Conservation (phyloP, 2,329 filamentous ascomycete species). For the Conoideocrella luteorostrata region DNA sequence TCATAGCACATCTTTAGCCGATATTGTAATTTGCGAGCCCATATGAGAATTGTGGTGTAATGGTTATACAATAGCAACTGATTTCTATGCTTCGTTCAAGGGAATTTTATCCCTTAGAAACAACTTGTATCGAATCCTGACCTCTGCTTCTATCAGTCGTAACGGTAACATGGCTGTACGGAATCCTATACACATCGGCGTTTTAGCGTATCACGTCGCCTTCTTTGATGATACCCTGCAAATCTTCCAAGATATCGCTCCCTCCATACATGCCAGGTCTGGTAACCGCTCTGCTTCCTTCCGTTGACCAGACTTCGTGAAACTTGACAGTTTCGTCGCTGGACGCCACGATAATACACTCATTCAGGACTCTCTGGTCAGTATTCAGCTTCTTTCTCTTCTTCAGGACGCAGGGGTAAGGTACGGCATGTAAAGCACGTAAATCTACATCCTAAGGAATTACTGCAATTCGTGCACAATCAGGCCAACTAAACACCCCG, state of each 20-base stretch:
- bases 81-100: no score
- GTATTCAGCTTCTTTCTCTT: conserved; percentile 20
- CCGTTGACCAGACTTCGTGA: conserved; percentile 83
- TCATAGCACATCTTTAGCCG: no score
- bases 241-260: conserved; percentile 76
- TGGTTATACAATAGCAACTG: no score
- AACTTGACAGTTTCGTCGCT: conserved; percentile 93
- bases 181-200: no score
- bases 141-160: no score
- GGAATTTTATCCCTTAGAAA: no score
- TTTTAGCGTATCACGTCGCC: conserved; percentile 62
- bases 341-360: conserved; percentile 80
- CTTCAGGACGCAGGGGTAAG: conserved; percentile 57
- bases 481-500: conserved; percentile 91
- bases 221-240: conserved; percentile 74
- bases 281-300: conserved; percentile 45
- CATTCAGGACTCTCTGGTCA: conserved; percentile 26
- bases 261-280: conserved; percentile 64
- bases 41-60: no score
- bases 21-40: no score
- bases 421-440: conserved; percentile 79
- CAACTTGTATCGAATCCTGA: no score
- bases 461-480: conserved; percentile 76
- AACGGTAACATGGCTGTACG: no score
- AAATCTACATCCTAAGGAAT: conserved; percentile 78